Evolutionary conservation across 345 rosid genomes (phyloP).

Genomic region (Diplotaxis tenuifolia): DNA sequence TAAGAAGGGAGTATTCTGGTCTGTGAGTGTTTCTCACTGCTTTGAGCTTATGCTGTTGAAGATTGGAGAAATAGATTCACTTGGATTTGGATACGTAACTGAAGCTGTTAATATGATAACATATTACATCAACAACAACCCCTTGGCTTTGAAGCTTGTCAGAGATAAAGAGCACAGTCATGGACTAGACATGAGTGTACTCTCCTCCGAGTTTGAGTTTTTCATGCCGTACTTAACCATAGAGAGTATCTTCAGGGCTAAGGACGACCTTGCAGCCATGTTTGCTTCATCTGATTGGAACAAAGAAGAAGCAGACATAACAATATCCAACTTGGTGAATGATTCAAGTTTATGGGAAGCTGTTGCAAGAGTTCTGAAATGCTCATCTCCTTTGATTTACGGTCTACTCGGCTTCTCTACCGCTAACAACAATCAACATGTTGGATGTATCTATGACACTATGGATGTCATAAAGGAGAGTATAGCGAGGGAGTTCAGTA

Average conservation of each 20-base stretch:
- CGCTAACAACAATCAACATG: constrained; percentile 37
- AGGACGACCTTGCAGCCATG: constrained; percentile 43
- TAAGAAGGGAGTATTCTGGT: constrained; percentile 49
- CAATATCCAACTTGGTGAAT: constrained; percentile 37
- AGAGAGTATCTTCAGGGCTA: constrained; percentile 46
- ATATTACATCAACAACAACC: constrained; percentile 35
- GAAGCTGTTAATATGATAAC: constrained; percentile 19
- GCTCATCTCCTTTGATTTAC: constrained; percentile 45
- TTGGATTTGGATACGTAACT: constrained; percentile 29
- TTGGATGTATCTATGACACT: constrained; percentile 59
- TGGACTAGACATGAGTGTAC: constrained; percentile 31
- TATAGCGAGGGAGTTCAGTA: constrained; percentile 37
- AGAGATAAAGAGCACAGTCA: constrained; percentile 27
- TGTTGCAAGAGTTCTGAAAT: constrained; percentile 46
- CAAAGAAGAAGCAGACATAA: constrained; percentile 36
- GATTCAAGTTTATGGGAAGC: constrained; percentile 49
- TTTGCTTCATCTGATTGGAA: constrained; percentile 47
- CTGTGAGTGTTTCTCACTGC: constrained; percentile 55
- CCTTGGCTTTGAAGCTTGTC: constrained; percentile 29
- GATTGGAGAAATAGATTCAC: constrained; percentile 29
- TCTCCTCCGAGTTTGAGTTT: constrained; percentile 38
- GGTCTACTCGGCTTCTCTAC: constrained; percentile 38
- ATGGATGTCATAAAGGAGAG: constrained; percentile 61
- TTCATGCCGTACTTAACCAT: constrained; percentile 42
- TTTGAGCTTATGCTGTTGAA: constrained; percentile 55